phyloP scores from a whole-genome alignment of 768 basidiomycete genomes.

The Pisolithus marmoratus region DNA sequence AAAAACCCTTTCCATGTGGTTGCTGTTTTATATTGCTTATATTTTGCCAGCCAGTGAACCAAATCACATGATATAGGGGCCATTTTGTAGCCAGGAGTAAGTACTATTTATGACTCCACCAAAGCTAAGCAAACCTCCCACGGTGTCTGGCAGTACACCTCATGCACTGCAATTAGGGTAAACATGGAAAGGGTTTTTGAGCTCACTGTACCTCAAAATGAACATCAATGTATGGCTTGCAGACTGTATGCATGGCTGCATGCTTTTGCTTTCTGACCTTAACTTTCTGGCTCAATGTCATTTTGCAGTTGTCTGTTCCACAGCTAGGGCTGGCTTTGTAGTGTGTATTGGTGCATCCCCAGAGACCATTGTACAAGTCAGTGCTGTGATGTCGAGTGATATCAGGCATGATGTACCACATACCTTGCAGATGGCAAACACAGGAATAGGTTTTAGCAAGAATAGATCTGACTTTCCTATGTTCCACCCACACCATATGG shows the following conservation, averaged over 20 bases:
- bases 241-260: constrained; percentile 32
- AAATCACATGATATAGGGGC: too few relatives aligned
- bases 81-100: too few relatives aligned
- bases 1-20: too few relatives aligned
- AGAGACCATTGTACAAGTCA: constrained; percentile 73
- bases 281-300: neutral
- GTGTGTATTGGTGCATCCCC: constrained; percentile 91
- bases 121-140: too few relatives aligned
- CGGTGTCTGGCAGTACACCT: too few relatives aligned
- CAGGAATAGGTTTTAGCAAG: constrained; percentile 61
- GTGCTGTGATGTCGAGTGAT: constrained; percentile 6
- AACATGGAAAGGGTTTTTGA: too few relatives aligned
- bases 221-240: constrained; percentile 46
- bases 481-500: neutral
- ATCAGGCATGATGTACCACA: neutral
- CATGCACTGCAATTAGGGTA: too few relatives aligned
- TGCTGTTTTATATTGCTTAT: too few relatives aligned
- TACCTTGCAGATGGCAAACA: constrained; percentile 64
- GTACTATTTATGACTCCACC: too few relatives aligned
- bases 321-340: constrained; percentile 91
- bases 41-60: too few relatives aligned
- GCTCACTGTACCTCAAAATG: too few relatives aligned
- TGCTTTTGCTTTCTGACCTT: neutral
- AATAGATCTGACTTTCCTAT: neutral
- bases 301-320: constrained; percentile 77